Percentiles rank a stretch among this genome's conserved stretches.
Conservation (phyloP, 345 rosid genomes). For the Reutealis trisperma region DNA sequence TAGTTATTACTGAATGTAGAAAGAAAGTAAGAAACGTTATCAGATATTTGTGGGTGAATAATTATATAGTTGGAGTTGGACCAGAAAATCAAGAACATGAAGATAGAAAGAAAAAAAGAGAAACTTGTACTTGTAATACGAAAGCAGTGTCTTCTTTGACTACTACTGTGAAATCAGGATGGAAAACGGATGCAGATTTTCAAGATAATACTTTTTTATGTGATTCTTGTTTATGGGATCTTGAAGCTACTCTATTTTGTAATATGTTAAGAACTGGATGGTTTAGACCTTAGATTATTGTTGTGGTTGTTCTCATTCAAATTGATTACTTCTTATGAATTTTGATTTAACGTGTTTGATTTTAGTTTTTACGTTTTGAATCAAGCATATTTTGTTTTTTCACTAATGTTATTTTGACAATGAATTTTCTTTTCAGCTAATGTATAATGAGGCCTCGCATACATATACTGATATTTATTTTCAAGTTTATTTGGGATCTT, state of each 20-base stretch:
- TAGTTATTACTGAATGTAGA: neutral
- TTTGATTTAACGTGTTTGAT: too few species aligned
- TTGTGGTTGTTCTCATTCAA: too few species aligned
- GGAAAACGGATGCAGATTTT: neutral
- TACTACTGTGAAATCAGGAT: neutral
- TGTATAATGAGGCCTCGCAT: neutral
- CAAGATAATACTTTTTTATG: neutral
- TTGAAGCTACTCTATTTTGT: slow-evolving; percentile 11
- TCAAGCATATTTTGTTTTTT: neutral
- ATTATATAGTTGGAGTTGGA: neutral
- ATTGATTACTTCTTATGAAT: too few species aligned
- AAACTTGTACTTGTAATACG: neutral
- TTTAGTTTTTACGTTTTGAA: neutral
- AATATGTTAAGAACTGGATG: neutral
- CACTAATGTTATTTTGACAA: neutral
- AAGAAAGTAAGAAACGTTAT: neutral
- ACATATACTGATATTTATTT: neutral
- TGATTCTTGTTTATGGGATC: slow-evolving; percentile 11
- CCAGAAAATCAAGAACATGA: neutral
- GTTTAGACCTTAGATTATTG: neutral
- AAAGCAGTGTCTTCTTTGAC: neutral
- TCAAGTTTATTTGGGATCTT: neutral
- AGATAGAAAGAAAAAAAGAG: neutral
- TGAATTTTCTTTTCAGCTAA: too few species aligned
- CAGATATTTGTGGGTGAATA: neutral